Base-by-base conservation (phyloP, 1,284 basidiomycete species). In the Irpex sp. region DNA sequence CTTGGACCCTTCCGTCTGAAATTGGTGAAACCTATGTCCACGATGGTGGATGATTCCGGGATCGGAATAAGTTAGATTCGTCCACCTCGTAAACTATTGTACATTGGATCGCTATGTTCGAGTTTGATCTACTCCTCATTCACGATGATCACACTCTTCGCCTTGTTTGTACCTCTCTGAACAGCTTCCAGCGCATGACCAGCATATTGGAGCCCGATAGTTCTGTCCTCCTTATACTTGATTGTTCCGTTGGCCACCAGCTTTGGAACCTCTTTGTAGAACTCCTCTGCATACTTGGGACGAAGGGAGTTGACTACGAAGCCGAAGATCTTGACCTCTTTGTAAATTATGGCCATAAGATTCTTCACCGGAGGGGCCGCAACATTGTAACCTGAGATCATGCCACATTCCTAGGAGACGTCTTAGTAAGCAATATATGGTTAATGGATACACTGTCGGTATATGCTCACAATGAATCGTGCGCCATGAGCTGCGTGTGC, bases 221-320 rank as follows among this genome's bases (percentile, higher is more conserved):
- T 78, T 1, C 85, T 65, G 46, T 87, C 79, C 68, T 89, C 88
- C 8, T 77, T 75, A 68, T 84, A 82, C 72, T 87, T 84, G 65
- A 92, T 70, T 72, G 86, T 79, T 11, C 89, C 89, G 36, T 79
- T 77, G 3, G 79, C 79, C 51, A 89, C 71, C 64, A 81, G 78
- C 36, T 76, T 71, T 0, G 83, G 79, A 47, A 92, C 72, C 55
- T 82, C 80, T 7, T 74, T 72, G 70, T 85, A 84, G 73, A 86
- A 86, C 43, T 76, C 75, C 0, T 74, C 71, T 1, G 54, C 60
- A 69, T 81, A 79, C 68, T 81, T 78, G 31, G 65, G 58, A 5
- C 71, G 62, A 13, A 81, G 72, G 59, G 79, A 76, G 55, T 69
- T 68, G 15, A 85, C 81, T 66, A 86, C 77, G 74, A 92, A 88